phyloP scores from a whole-genome alignment of 805 yeast genomes.

The Teunomyces barrocoloradensis region DNA sequence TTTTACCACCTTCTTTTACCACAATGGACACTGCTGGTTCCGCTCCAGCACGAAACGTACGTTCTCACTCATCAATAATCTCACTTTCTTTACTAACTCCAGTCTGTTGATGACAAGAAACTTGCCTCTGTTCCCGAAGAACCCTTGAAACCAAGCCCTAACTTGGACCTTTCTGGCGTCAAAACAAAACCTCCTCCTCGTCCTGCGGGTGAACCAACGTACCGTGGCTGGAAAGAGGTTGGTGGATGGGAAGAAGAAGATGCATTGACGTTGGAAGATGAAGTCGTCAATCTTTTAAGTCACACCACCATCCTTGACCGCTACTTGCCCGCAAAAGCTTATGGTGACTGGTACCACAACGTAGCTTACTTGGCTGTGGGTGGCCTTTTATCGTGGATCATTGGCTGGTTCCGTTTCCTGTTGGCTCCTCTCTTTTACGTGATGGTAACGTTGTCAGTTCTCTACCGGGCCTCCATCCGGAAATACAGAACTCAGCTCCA shows the following conservation, averaged over 20 bases:
- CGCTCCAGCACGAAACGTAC: not conserved
- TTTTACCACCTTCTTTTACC: not conserved
- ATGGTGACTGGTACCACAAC: constrained; percentile 97
- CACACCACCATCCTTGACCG: constrained; percentile 73
- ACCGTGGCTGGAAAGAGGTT: constrained; percentile 92
- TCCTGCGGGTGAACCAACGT: constrained; percentile 60
- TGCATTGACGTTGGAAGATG: constrained; percentile 63
- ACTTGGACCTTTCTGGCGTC: constrained; percentile 31
- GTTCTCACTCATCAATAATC: not conserved
- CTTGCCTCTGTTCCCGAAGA: not conserved
- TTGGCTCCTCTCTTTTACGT: constrained; percentile 80
- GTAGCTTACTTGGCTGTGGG: constrained; percentile 68
- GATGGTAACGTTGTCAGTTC: constrained; percentile 56
- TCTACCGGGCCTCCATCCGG: constrained; percentile 81
- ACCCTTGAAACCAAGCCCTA: constrained; percentile 34
- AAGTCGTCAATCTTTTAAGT: constrained; percentile 64
- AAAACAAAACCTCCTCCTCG: constrained; percentile 43
- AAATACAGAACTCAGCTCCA: constrained; percentile 72
- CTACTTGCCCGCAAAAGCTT: constrained; percentile 67
- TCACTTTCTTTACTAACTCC: not conserved
- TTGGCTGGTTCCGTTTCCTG: constrained; percentile 76
- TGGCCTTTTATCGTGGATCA: constrained; percentile 68
- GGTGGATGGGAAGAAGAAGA: constrained; percentile 81
- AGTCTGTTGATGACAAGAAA: constrained; percentile 9
- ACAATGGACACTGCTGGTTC: not conserved